A percentile compares a stretch with the other conserved stretches of the same genome.
Evolutionary conservation across 83 land plant genomes (phyloP).

Genomic region (Diphasiastrum complanatum): DNA sequence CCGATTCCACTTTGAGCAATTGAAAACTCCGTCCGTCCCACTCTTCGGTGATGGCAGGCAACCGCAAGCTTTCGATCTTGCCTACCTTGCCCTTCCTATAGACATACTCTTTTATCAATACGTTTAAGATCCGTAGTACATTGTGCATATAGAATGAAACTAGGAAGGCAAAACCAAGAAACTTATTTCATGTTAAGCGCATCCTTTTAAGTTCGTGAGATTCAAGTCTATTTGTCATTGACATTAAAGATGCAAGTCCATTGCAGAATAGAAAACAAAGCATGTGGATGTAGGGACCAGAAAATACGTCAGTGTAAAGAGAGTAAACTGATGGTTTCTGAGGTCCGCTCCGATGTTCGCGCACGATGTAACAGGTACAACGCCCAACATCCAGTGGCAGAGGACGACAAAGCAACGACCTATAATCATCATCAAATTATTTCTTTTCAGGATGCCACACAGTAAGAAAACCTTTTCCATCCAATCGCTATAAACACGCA

Average conservation of each 20-base stretch:
- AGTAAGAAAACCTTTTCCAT: not conserved
- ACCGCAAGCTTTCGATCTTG: slow-evolving; percentile 21
- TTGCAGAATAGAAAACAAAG: not conserved
- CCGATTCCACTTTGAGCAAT: slow-evolving; percentile 26
- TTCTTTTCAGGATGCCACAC: not conserved
- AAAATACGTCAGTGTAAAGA: slow-evolving; percentile 19
- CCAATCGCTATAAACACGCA: not conserved
- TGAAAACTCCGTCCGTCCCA: slow-evolving; percentile 18
- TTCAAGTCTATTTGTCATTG: not conserved
- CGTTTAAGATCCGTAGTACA: not conserved
- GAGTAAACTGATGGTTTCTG: slow-evolving; percentile 20
- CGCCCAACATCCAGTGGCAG: slow-evolving; percentile 21
- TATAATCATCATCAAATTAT: slow-evolving; percentile 3
- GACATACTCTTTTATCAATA: not conserved
- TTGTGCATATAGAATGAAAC: not conserved
- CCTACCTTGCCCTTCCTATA: slow-evolving; percentile 23
- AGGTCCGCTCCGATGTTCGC: slow-evolving; percentile 11
- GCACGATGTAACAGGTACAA: slow-evolving; percentile 14
- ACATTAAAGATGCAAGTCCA: not conserved
- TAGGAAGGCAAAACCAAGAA: not conserved
- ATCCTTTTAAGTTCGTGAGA: not conserved
- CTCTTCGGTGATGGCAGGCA: slow-evolving; percentile 11
- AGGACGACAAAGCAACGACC: slow-evolving; percentile 17
- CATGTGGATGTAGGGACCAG: not conserved
- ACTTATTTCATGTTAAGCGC: not conserved